Base-by-base conservation (phyloP, 108 stramenopile species). In the Nitzschia putrida region DNA sequence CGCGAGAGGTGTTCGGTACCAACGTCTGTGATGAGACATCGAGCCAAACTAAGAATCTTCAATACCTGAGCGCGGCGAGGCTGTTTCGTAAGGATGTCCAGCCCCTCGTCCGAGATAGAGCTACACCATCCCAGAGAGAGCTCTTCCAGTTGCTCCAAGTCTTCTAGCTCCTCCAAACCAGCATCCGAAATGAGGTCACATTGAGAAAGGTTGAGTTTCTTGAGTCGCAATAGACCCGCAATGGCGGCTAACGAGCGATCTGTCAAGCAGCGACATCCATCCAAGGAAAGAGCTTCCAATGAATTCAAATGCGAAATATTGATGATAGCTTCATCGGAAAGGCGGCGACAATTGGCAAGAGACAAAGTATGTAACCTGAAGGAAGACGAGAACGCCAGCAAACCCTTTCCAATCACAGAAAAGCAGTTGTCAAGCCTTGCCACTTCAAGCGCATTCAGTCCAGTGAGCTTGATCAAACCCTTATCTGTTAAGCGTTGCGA, bases 101-200 rank as follows among this genome's bases (percentile, higher is more conserved):
- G 60, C 12, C 89, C 93, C 51, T 25, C 53, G 63, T 89, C 87
- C 3, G 88, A 66, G 13, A 94, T 81, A 26, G 51, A 59, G 24
- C 90, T 74, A 61, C 93, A 94, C 90, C 93, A 91, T 25, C 93
- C 93, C 8, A 94, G 68, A 25, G 85, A 88, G 10, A 94, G 78
- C 52, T 91, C 90, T 60, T 88, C 84, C 5, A 94, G 65, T 21
- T 52, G 42, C 40, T 85, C 65, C 40, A 90, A 64, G 47, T 79
- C 53, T 21, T 80, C 57, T 6, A 94, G 73, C 55, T 76, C 57
- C 22, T 77, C 51, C 10, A 94, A 61, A n/a, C 87, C 90, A 12
- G 74, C 79, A 57, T 94, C 82, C 0, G 90, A 91, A 47, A 94
- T 80, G 39, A 91, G 82, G 61, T 94, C 93, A 56, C 90, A 91